These are phyloP conservation scores for Aspergillus tubingensis DNA, from an alignment of 2,329 filamentous ascomycete genomes.

Conservation along the genomic window DNA sequence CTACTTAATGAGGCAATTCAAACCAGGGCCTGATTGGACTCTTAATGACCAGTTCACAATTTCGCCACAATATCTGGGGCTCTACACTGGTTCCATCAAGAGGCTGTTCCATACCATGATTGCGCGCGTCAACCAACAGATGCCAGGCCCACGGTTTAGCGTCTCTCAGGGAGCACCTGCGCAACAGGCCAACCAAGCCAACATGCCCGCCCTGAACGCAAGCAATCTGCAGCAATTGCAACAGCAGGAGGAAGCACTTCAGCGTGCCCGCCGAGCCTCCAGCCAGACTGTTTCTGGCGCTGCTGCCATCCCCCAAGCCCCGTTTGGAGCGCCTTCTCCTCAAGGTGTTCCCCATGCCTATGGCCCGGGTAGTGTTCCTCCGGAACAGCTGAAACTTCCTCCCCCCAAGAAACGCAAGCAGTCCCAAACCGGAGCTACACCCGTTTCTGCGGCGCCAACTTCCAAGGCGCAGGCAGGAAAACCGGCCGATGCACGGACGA, in stretches of 20 bases:
- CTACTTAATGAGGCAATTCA: slow-evolving; percentile 50
- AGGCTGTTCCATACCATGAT: slow-evolving; percentile 46
- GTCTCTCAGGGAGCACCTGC: slow-evolving; percentile 23
- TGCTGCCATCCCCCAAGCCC: slow-evolving; percentile 54
- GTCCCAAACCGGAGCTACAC: slow-evolving; percentile 43
- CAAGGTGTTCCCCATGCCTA: slow-evolving; percentile 61
- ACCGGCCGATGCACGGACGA: slow-evolving; percentile 38
- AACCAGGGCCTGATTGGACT: slow-evolving; percentile 41
- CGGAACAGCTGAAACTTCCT: slow-evolving; percentile 60
- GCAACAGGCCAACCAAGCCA: slow-evolving; percentile 27
- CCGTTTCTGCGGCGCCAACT: slow-evolving; percentile 28
- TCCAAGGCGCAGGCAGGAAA: slow-evolving; percentile 34
- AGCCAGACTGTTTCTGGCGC: slow-evolving; percentile 48
- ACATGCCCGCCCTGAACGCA: slow-evolving; percentile 44
- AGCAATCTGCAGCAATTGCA: slow-evolving; percentile 51
- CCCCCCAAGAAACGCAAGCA: slow-evolving; percentile 60
- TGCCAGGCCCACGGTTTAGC: slow-evolving; percentile 25
- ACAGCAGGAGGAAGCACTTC: slow-evolving; percentile 48
- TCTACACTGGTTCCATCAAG: slow-evolving; percentile 41
- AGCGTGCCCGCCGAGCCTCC: slow-evolving; percentile 41
- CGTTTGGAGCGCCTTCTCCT: slow-evolving; percentile 57
- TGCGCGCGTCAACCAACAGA: slow-evolving; percentile 33
- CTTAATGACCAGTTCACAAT: slow-evolving; percentile 50
- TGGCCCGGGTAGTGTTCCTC: slow-evolving; percentile 53
- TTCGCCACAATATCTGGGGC: slow-evolving; percentile 40